Percentiles rank a stretch among this genome's conserved stretches.
These are phyloP conservation scores for Artemisia annua DNA, from an alignment of 129 eudicot genomes.

Conservation along the genomic window DNA sequence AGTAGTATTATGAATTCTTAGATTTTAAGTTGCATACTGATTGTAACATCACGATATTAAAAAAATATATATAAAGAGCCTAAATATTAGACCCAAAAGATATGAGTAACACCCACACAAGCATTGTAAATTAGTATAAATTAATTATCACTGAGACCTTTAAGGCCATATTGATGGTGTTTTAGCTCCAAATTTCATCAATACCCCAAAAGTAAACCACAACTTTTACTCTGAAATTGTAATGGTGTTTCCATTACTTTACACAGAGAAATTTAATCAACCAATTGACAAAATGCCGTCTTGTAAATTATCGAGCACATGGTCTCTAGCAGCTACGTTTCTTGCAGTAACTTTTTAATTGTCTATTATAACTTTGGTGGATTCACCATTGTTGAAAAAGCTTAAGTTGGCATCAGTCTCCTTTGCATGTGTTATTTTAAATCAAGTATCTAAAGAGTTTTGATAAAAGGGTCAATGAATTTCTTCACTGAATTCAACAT, in stretches of 20 bases:
- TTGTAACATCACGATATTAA: no score
- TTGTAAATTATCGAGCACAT: neutral
- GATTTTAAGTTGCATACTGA: no score
- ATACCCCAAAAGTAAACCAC: neutral
- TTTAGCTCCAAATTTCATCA: neutral
- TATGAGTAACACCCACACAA: slow-evolving; percentile 7
- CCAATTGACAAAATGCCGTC: neutral
- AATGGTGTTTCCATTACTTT: neutral
- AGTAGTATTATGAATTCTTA: neutral
- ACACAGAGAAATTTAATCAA: neutral
- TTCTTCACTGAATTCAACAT: no score
- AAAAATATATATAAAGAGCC: no score
- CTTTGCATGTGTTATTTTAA: no score
- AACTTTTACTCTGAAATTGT: neutral
- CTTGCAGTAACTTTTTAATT: no score
- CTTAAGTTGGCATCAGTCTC: no score
- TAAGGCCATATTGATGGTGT: neutral
- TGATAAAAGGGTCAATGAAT: no score
- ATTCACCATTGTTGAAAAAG: no score
- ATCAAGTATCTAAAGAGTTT: no score
- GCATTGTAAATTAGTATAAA: neutral
- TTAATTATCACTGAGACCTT: neutral
- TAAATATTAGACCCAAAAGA: neutral
- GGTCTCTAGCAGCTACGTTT: neutral
- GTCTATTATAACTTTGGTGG: no score